phyloP scores from a whole-genome alignment of 2,329 filamentous ascomycete species.

The Xylaria digitata region DNA sequence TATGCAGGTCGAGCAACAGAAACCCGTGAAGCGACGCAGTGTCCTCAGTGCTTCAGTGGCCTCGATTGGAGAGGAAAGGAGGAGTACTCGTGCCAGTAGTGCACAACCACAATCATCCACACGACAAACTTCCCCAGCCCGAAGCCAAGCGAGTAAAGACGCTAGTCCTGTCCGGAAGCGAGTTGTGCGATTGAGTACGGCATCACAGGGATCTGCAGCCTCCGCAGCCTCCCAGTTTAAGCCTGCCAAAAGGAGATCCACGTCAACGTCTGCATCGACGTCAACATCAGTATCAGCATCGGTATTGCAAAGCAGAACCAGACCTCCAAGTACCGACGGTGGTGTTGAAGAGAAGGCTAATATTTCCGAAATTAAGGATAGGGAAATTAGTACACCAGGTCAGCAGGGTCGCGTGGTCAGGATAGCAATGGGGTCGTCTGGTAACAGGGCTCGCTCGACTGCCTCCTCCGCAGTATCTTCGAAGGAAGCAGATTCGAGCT shows the following conservation, averaged over 20 bases:
- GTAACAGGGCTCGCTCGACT: constrained; percentile 53
- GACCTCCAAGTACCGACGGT: constrained; percentile 57
- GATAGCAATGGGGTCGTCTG: constrained; percentile 65
- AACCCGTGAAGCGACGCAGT: constrained; percentile 59
- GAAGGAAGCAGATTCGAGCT: constrained; percentile 48
- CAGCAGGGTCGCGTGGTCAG: constrained; percentile 65
- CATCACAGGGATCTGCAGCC: constrained; percentile 50
- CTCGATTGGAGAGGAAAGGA: constrained; percentile 57
- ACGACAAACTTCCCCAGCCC: constrained; percentile 57
- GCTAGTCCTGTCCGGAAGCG: constrained; percentile 66
- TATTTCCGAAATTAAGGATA: constrained; percentile 49
- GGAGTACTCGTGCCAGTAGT: constrained; percentile 62
- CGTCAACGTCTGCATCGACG: constrained; percentile 51
- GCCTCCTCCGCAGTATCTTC: constrained; percentile 53
- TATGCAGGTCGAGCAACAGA: constrained; percentile 43
- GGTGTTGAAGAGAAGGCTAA: constrained; percentile 55
- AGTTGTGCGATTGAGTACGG: constrained; percentile 67
- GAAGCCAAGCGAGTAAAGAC: constrained; percentile 57
- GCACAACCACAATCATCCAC: constrained; percentile 58
- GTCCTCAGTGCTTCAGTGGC: constrained; percentile 59
- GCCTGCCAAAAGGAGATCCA: constrained; percentile 61
- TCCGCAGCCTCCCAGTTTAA: constrained; percentile 43
- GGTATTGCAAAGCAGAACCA: constrained; percentile 49
- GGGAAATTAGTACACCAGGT: constrained; percentile 65
- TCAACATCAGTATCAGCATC: constrained; percentile 52